A percentile compares a stretch with the other conserved stretches of the same genome.
Evolutionary conservation across 345 rosid genomes (phyloP).

Genomic region (Linum usitatissimum): DNA sequence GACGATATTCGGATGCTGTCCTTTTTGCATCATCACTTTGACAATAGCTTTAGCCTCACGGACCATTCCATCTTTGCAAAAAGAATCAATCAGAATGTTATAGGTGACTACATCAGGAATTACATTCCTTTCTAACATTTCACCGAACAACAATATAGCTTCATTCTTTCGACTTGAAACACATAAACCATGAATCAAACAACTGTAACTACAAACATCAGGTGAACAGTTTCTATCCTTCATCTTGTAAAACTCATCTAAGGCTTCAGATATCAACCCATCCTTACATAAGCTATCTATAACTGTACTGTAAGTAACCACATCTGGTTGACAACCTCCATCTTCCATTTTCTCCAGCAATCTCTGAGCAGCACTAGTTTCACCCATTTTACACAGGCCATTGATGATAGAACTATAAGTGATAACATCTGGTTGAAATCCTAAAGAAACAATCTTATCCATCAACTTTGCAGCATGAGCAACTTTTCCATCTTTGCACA

Average conservation of each 20-base stretch:
- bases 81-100: not conserved
- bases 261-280: constrained; percentile 15
- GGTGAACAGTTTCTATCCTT: constrained; percentile 12
- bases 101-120: not conserved
- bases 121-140: not conserved
- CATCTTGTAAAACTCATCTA: constrained; percentile 17
- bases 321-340: constrained; percentile 11
- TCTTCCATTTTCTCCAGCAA: not conserved
- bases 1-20: not conserved
- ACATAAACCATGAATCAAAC: constrained; percentile 14
- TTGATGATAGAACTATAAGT: not conserved
- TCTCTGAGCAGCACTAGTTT: not conserved
- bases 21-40: not conserved
- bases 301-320: constrained; percentile 14
- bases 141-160: not conserved
- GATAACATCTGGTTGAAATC: not conserved
- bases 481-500: constrained; percentile 4
- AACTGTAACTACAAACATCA: constrained; percentile 21
- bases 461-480: not conserved
- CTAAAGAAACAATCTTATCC: not conserved
- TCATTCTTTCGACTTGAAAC: not conserved
- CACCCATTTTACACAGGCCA: not conserved
- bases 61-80: constrained; percentile 1
- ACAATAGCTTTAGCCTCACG: not conserved
- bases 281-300: constrained; percentile 25